Base-by-base conservation (phyloP, 495 filamentous ascomycete genomes). In the Annulohypoxylon maeteangense region DNA sequence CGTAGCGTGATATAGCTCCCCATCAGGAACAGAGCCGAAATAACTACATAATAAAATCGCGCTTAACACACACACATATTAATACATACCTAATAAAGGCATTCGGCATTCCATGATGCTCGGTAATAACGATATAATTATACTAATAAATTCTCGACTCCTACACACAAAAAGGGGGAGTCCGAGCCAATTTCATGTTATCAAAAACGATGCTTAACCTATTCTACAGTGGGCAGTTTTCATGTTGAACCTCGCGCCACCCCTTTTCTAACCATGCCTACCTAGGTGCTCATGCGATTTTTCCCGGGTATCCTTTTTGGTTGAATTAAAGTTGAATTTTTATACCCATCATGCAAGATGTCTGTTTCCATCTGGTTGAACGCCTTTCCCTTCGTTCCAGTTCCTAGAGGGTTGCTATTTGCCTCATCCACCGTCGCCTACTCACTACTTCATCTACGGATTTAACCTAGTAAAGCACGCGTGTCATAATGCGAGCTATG, bases 401-500 rank as follows among this genome's bases (percentile, higher is more conserved):
- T 47, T 16, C 56, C 40, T 59, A 25, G 29, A 29, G 31, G 42
- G 23, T 44, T 25, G 11, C 51, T 32, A 29, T 50, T 66, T 55
- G 22, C 18, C 27, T 25, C 36, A 31, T 22, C 58, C 32, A 2
- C 50, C 22, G 8, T 14, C 25, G n/a, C n/a, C 40, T 27, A 23
- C 7, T 11, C 25, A 16, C 7, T 14, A 32, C 51, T n/a, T 58
- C n/a, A 34, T 51, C 36, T 40, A 29, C 18, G 42, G n/a, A 1
- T 2, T 8, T 20, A 4, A n/a, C 75, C 86, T 87, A 98, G 79
- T 97, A 98, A 54, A 98, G 81, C 53, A 98, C 86, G 58, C 95
- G 88, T 27, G 93, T 97, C 83, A 93, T 84, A 59, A 98, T 95
- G 65, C 93, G 90, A 78, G 91, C 90, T 93, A 69, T 27, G 50